Evolutionary conservation across 345 rosid genomes (phyloP), one percentile per base, ranked within the genome.

Genomic region (Syzygium oleosum): DNA sequence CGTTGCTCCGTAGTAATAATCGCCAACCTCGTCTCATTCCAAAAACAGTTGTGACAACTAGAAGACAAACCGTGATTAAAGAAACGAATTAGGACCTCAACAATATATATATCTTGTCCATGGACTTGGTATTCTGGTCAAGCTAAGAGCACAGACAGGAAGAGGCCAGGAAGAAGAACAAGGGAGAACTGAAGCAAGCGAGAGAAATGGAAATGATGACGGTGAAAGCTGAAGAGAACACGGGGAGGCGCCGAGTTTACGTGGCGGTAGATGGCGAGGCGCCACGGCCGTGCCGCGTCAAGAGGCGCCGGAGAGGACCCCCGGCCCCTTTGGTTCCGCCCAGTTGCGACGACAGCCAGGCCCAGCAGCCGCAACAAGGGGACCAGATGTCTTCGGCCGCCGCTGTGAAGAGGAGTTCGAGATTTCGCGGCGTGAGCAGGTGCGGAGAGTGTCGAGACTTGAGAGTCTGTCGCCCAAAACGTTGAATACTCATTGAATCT

Each of bases 321-420:
- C 83, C 15, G 2, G 83, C 83, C 38, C 38, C 83, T 38, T 38
- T 9, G 49, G 49, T 73, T 43, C 83, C 1, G 13, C 83, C 88
- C 52, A 86, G 87, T 12, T 52, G 56, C 51, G 87, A n/a, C 31
- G 61, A 77, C 17, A 38, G 77, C 23, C 79, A 68, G 79, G 85
- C 12, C 78, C 92, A 51, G 85, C 92, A 85, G 85, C 91, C 83
- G 23, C 83, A 63, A 19, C 92, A 84, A 46, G 84, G 38, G 73
- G 88, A 90, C 55, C 92, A 87, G 61, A 58, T 85, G 84, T 86
- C 92, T 61, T 89, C 87, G 34, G 89, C 91, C 14, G 43, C 92
- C 31, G 87, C 94, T 6, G 92, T 88, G 86, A 95, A 95, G 89
- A 94, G 97, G 90, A 95, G 97, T 83, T 95, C 97, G 23, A 93